Conservation (phyloP, 352 stramenopile species). For the Phytophthora meadii region DNA sequence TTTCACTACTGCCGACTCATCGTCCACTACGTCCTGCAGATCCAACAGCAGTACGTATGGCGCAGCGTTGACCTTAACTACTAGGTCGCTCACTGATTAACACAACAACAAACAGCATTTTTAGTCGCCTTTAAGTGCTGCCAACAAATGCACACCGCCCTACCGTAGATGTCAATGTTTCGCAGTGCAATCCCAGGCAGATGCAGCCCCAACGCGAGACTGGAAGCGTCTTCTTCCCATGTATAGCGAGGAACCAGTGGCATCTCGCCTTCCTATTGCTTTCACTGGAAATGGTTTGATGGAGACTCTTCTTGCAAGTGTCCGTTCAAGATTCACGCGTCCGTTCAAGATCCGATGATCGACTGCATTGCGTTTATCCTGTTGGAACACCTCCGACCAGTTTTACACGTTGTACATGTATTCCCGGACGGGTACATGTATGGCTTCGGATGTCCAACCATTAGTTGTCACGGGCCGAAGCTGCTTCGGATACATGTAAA, state of each 20-base stretch:
- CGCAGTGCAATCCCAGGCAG: conserved; percentile 57
- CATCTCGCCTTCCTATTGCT: conserved; percentile 42
- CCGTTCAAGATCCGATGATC: conserved; percentile 22
- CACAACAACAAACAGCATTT: background rate
- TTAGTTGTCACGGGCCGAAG: background rate
- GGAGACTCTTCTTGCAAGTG: conserved; percentile 22
- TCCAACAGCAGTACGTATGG: conserved; percentile 83
- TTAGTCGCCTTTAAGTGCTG: background rate
- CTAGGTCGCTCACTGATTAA: conserved; percentile 69
- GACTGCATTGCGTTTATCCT: no score
- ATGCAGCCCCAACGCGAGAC: conserved; percentile 58
- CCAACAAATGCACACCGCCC: background rate
- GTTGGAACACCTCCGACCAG: background rate
- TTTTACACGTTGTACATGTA: background rate
- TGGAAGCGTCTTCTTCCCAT: conserved; percentile 66
- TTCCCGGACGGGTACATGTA: background rate
- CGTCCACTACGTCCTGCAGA: conserved; percentile 64
- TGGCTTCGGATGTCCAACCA: background rate
- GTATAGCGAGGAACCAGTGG: conserved; percentile 68
- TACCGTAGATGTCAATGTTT: conserved; percentile 77
- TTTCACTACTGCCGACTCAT: conserved; percentile 56
- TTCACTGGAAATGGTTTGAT: background rate
- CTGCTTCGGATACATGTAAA: conserved; percentile 29
- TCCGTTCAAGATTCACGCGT: conserved; percentile 4
- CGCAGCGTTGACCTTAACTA: conserved; percentile 82